phyloP scores from a whole-genome alignment of 352 stramenopile genomes.

The Peronospora destructor region DNA sequence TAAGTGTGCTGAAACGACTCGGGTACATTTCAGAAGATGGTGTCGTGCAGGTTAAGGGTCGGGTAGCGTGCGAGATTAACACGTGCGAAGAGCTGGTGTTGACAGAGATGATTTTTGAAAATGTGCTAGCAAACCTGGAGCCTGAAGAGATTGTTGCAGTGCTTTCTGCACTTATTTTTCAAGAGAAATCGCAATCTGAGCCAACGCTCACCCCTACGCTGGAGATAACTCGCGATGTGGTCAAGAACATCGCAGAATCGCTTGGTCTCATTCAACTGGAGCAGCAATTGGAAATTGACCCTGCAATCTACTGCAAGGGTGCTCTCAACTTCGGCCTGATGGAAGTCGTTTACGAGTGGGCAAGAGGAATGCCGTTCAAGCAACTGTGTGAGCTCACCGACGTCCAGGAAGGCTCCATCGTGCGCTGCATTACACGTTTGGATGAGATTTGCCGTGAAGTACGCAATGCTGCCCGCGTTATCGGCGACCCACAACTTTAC shows the following conservation, averaged over 20 bases:
- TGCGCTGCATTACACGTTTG: conserved; percentile 94
- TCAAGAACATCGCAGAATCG: conserved; percentile 81
- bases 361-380: conserved; percentile 94
- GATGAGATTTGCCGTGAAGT: conserved; percentile 98
- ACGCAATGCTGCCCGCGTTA: conserved; percentile 90
- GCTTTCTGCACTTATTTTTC: conserved; percentile 94
- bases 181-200: conserved; percentile 88
- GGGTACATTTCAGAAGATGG: conserved; percentile 90
- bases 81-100: conserved; percentile 96
- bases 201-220: conserved; percentile 65
- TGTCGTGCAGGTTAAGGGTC: conserved; percentile 92
- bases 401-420: conserved; percentile 97
- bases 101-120: conserved; percentile 99
- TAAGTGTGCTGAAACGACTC: conserved; percentile 88
- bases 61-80: conserved; percentile 97
- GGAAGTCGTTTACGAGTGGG: conserved; percentile 97
- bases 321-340: conserved; percentile 94
- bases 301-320: conserved; percentile 85
- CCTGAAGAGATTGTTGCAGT: conserved; percentile 95
- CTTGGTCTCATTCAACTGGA: conserved; percentile 78
- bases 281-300: conserved; percentile 84
- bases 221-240: conserved; percentile 75
- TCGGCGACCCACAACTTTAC: conserved; percentile 94
- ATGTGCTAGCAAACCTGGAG: conserved; percentile 93
- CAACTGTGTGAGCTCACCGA: conserved; percentile 93